phyloP scores from a whole-genome alignment of 2,329 filamentous ascomycete species.

The Nothophaeocryptopus gaeumannii region DNA sequence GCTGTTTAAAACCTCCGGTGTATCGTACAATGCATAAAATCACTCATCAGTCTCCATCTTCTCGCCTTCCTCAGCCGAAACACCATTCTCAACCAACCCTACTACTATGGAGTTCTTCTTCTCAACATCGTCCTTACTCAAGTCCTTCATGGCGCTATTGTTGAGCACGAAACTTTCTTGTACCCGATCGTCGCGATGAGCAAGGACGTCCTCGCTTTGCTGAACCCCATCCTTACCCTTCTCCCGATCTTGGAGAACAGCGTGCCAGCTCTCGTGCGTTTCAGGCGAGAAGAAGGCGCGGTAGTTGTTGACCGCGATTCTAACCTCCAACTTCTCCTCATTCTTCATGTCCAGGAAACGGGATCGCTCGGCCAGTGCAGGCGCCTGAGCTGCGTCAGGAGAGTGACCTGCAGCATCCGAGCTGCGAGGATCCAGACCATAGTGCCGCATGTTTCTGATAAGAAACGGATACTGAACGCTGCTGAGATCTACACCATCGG shows the following conservation, averaged over 20 bases:
- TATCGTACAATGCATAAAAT: too few relatives aligned
- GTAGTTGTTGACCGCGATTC: conserved; percentile 45
- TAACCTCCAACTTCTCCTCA: conserved; percentile 45
- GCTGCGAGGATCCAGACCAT: conserved; percentile 33
- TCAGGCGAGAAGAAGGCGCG: conserved; percentile 42
- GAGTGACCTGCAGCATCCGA: conserved; percentile 10
- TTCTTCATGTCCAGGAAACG: conserved; percentile 28
- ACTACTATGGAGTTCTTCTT: conserved; percentile 37
- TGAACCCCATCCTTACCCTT: conserved; percentile 36
- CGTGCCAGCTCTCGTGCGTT: conserved; percentile 43
- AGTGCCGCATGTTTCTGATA: conserved; percentile 37
- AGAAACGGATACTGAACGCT: conserved; percentile 41
- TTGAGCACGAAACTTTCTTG: conserved; percentile 45
- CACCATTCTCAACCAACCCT: conserved; percentile 23
- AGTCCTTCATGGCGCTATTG: conserved; percentile 47
- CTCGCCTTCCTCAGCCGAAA: conserved; percentile 10
- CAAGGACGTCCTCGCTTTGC: conserved; percentile 35
- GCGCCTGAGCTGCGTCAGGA: conserved; percentile 1
- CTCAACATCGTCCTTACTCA: conserved; percentile 48
- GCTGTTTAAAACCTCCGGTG: too few relatives aligned
- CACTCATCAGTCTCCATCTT: not conserved
- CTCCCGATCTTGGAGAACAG: conserved; percentile 33
- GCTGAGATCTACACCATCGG: conserved; percentile 46
- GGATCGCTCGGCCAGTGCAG: conserved; percentile 11
- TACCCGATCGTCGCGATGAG: conserved; percentile 36